Evolutionary conservation across 1,284 basidiomycete species (phyloP).

Genomic region (Trametes pubescens): DNA sequence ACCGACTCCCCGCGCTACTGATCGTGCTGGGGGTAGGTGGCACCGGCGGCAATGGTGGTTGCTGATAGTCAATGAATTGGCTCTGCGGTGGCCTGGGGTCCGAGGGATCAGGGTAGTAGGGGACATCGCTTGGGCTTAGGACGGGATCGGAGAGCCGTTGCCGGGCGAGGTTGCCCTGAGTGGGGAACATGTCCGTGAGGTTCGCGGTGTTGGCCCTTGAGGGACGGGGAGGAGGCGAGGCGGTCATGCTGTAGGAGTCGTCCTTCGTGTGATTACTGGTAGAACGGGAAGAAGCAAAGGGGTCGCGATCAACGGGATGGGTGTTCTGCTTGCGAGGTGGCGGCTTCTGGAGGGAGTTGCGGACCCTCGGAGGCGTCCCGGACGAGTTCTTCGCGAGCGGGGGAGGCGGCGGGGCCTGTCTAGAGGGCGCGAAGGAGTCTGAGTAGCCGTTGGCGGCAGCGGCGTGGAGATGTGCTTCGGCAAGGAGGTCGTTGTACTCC

Average conservation of each 20-base stretch:
- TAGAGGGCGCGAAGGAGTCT: constrained; percentile 57
- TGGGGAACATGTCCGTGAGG: constrained; percentile 73
- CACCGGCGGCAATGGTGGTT: constrained; percentile 49
- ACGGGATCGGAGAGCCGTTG: constrained; percentile 64
- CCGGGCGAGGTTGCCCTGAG: constrained; percentile 44
- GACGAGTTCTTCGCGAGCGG: constrained; percentile 43
- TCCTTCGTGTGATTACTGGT: constrained; percentile 33
- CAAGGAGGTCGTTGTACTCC: constrained; percentile 75
- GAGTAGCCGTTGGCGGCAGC: constrained; percentile 56
- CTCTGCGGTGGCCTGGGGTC: constrained; percentile 23
- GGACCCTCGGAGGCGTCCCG: constrained; percentile 46
- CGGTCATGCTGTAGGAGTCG: constrained; percentile 44
- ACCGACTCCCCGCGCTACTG: constrained; percentile 51
- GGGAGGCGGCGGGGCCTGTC: constrained; percentile 63
- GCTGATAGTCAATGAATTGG: constrained; percentile 39
- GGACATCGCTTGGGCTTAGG: constrained; percentile 44
- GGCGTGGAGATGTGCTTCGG: constrained; percentile 65
- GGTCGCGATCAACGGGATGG: constrained; percentile 57
- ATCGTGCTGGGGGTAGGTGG: constrained; percentile 37
- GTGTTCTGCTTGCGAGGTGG: constrained; percentile 56
- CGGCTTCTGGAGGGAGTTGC: constrained; percentile 67
- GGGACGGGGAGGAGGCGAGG: constrained; percentile 73
- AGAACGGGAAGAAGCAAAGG: constrained; percentile 59
- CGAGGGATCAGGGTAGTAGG: constrained; percentile 38
- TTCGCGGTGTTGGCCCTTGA: constrained; percentile 84